Base-by-base conservation (phyloP, 2,329 filamentous ascomycete genomes). In the Fusarium pseudonygamai region DNA sequence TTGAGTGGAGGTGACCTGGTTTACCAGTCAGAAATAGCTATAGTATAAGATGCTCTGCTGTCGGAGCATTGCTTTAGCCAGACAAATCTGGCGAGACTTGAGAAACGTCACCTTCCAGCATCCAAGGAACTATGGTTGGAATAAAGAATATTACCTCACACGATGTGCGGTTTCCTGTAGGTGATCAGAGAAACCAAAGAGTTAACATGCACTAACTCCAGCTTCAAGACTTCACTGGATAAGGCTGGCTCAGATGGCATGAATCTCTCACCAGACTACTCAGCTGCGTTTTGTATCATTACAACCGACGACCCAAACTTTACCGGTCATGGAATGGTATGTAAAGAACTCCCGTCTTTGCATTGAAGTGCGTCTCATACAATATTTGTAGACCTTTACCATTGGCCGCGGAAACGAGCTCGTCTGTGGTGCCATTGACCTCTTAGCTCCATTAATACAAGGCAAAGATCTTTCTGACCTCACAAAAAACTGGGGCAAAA, bases 161-260 rank as follows among this genome's bases (percentile, higher is more conserved):
- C 1, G 53, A 57, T 45, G 53, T 57, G 37, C 37, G 53, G n/a
- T 57, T 57, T 34, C 53, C 53, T n/a, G 52, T 56, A 12, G 3
- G 52, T 30, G 16, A 4, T 13, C 7, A 3, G 2, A 16, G 28
- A 22, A 11, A n/a, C 22, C 0, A 20, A 1, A 0, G 8, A 4
- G 9, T 8, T n/a, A 12, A 5, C 3, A 56, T 22, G 2, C 10
- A 3, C 53, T 57, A 6, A 57, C 52, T 10, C 9, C 5, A 10
- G 12, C 1, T 0, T 14, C 22, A 45, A 39, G 37, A 97, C 95
- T 22, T 97, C 95, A 43, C 90, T 97, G 66, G 94, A 97, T 84
- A 96, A 96, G 85, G 97, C 94, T 18, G 95, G 95, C 78, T 97
- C 94, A 12, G 95, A 97, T 88, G 95, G 94, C 79, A 97, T 97